A percentile compares a stretch with the other conserved stretches of the same genome.
These are phyloP conservation scores for Raddia guianensis DNA, from an alignment of 176 grass and related monocot genomes.

Conservation along the genomic window DNA sequence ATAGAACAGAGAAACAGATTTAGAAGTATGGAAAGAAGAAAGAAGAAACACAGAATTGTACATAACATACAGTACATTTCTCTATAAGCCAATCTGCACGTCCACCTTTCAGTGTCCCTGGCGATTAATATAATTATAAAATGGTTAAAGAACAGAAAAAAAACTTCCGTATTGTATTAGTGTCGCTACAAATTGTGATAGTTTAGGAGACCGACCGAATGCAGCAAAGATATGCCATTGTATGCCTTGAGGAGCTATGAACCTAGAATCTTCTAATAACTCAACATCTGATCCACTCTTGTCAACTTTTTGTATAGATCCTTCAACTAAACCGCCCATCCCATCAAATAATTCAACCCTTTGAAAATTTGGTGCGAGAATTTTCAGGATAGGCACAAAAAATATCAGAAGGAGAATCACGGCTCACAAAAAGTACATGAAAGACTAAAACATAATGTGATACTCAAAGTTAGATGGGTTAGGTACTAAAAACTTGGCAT, in stretches of 20 bases:
- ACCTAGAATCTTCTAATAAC: conserved; percentile 60
- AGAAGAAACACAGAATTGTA: conserved; percentile 19
- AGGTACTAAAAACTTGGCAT: neutral
- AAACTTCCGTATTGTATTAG: neutral
- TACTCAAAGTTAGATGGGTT: neutral
- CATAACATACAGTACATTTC: conserved; percentile 98
- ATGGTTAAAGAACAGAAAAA: conserved; percentile 22
- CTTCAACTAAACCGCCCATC: conserved; percentile 73
- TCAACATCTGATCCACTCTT: conserved; percentile 69
- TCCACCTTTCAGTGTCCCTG: conserved; percentile 94
- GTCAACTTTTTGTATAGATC: conserved; percentile 71
- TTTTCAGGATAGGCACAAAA: conserved; percentile 5
- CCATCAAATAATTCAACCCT: conserved; percentile 94
- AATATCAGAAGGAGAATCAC: neutral
- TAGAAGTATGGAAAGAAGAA: conserved; percentile 35
- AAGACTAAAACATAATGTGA: neutral
- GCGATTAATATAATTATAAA: conserved; percentile 31
- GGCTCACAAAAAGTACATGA: neutral
- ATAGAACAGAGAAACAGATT: neutral
- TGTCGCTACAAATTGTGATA: neutral
- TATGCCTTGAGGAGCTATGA: conserved; percentile 66
- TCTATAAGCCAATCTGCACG: conserved; percentile 95
- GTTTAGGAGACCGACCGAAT: conserved; percentile 62
- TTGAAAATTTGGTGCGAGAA: conserved; percentile 17
- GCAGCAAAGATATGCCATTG: conserved; percentile 91